These are phyloP conservation scores for Hemileccinum impolitum DNA, from an alignment of 768 basidiomycete genomes.

Conservation along the genomic window DNA sequence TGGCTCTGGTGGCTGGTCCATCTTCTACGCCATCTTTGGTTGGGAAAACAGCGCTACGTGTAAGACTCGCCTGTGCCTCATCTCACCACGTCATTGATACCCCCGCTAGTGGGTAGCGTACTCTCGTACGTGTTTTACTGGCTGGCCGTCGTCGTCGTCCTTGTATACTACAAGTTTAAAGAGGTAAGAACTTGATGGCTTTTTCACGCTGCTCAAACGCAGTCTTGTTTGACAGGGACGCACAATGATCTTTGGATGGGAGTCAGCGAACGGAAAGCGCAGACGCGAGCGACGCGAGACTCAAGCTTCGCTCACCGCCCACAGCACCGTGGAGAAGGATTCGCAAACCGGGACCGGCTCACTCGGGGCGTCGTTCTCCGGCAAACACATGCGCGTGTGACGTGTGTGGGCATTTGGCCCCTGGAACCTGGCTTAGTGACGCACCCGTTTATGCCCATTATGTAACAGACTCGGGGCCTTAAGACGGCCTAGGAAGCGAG, in stretches of 20 bases:
- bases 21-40: conserved; percentile 84
- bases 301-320: background rate
- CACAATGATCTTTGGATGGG: conserved; percentile 54
- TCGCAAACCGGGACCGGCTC: too few species aligned
- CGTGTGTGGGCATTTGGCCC: too few species aligned
- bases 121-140: conserved; percentile 93
- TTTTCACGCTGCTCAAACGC: background rate
- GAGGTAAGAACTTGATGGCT: conserved; percentile 35
- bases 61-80: conserved; percentile 24
- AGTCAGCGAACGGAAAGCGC: conserved; percentile 47
- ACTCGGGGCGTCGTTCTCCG: too few species aligned
- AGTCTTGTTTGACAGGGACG: conserved; percentile 45
- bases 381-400: too few species aligned
- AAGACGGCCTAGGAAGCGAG: background rate
- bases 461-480: background rate
- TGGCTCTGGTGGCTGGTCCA: conserved; percentile 70
- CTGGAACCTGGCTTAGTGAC: too few species aligned
- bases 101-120: conserved; percentile 60
- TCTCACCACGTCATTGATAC: background rate
- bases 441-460: background rate
- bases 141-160: conserved; percentile 68
- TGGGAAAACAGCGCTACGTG: conserved; percentile 84
- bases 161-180: conserved; percentile 65
- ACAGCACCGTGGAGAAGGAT: too few species aligned
- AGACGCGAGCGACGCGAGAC: conserved; percentile 29